Conservation (phyloP, 805 yeast species). For the Barnettozyma siamensis region DNA sequence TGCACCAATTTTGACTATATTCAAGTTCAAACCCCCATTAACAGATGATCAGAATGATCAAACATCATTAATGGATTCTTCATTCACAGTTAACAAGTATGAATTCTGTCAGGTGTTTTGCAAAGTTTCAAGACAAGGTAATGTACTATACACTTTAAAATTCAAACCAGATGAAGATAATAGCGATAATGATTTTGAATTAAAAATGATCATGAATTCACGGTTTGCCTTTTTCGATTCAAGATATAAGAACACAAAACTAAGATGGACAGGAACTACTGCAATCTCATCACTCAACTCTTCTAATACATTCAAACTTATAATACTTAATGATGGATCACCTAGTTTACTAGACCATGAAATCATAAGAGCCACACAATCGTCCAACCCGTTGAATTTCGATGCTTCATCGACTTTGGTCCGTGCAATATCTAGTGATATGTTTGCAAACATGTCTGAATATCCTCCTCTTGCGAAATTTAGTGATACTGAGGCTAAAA, state of each 20-base stretch:
- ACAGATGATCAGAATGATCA: conserved; percentile 1
- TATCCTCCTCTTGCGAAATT: conserved; percentile 22
- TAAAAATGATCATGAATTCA: conserved; percentile 28
- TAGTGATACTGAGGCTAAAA: conserved; percentile 8
- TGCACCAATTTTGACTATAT: conserved; percentile 27
- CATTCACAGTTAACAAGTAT: conserved; percentile 18
- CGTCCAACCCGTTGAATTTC: background rate
- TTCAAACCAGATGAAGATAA: conserved; percentile 22
- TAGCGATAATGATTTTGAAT: conserved; percentile 16
- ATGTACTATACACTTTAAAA: conserved; percentile 26
- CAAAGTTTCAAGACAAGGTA: conserved; percentile 20
- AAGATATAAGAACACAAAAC: conserved; percentile 23
- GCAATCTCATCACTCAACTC: conserved; percentile 31
- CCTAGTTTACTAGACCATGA: conserved; percentile 26
- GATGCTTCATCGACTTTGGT: conserved; percentile 1
- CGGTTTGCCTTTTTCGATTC: conserved; percentile 30
- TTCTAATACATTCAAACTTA: conserved; percentile 28
- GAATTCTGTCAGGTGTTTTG: conserved; percentile 30
- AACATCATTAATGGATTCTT: background rate
- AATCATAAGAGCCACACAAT: background rate
- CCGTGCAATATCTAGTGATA: background rate
- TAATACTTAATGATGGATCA: conserved; percentile 29
- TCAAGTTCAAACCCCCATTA: conserved; percentile 20
- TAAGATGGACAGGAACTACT: conserved; percentile 37
- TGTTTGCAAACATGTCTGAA: conserved; percentile 8